These are phyloP conservation scores for Mycena belliarum DNA, from an alignment of 768 basidiomycete genomes.

Conservation along the genomic window DNA sequence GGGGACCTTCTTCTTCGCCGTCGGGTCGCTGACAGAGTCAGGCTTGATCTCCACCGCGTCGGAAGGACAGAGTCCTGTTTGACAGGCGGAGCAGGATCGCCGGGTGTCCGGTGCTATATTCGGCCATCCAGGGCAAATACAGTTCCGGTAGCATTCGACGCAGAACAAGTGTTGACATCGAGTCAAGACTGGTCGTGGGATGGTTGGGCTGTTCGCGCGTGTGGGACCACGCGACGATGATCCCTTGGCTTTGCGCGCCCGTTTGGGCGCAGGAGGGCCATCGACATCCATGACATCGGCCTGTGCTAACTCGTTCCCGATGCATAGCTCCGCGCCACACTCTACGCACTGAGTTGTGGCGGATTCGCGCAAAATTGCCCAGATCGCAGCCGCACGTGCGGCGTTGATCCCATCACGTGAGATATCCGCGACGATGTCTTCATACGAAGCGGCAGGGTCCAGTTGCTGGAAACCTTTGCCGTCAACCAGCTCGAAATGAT, in stretches of 20 bases:
- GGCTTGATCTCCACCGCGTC: constrained; percentile 86
- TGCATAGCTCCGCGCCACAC: constrained; percentile 77
- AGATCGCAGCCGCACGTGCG: constrained; percentile 76
- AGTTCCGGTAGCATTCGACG: constrained; percentile 75
- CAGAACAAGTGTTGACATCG: constrained; percentile 96
- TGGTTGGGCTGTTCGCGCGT: constrained; percentile 70
- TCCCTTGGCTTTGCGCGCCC: constrained; percentile 50
- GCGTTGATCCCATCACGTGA: constrained; percentile 75
- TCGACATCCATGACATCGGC: constrained; percentile 53
- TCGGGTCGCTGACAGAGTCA: constrained; percentile 47
- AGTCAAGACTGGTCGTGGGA: constrained; percentile 73
- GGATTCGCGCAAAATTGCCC: constrained; percentile 82
- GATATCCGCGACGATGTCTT: constrained; percentile 78
- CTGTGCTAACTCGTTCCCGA: constrained; percentile 46
- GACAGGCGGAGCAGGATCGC: constrained; percentile 78
- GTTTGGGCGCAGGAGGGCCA: constrained; percentile 47
- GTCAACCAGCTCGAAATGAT: constrained; percentile 88
- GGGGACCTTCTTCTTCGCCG: constrained; percentile 59
- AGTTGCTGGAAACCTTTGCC: constrained; percentile 56
- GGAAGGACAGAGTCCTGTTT: constrained; percentile 57
- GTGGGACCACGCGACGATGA: constrained; percentile 66
- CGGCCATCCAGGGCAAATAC: constrained; percentile 83
- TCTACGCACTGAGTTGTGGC: constrained; percentile 88
- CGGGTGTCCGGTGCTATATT: constrained; percentile 57
- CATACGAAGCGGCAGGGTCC: constrained; percentile 63